Evolutionary conservation across 352 stramenopile genomes (phyloP), one percentile per base, ranked within the genome.

Genomic region (Phytophthora ramorum): DNA sequence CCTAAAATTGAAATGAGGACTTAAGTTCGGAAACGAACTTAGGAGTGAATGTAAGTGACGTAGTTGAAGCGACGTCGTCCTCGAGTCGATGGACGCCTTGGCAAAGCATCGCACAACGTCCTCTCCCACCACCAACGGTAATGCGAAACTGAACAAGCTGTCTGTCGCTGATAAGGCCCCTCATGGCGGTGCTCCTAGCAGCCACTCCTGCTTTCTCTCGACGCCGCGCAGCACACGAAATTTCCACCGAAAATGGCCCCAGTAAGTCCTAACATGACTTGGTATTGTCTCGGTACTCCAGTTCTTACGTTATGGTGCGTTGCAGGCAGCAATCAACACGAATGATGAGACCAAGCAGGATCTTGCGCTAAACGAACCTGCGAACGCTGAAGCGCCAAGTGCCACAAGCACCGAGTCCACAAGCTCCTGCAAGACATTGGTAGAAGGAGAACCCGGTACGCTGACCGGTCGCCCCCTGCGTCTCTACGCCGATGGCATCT

Each of bases 401-500:
- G 16, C 14, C 14, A 65, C 28, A 1, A 91, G 66, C 85, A 92
- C 64, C 34, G 64, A 63, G 12, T 58, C 64, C 2, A 68, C 34
- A 0, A 68, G 22, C 51, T 63, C 40, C 63, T 73, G 79, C 38
- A 81, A 79, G 45, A 70, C 69, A 26, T 71, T 93, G 32, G 61
- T 67, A 41, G 85, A 92, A n/a, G 84, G 87, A 43, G 77, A 93
- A 53, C 82, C 83, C 2, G 87, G 87, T 17, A 89, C 83, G 14
- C 58, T 83, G 13, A 94, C 83, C 22, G 87, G 85, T 6, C 80
- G 85, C 19, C 89, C 89, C 2, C 61, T 97, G 47, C 83, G 89
- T 59, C 72, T 97, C 7, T 97, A 96, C 45, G 89, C 89, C 10
- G 89, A 97, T 57, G 89, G 89, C 19, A 96, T 96, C 61, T 97